Conservation (phyloP, 164 flowering plant species). For the Aristolochia fimbriata region DNA sequence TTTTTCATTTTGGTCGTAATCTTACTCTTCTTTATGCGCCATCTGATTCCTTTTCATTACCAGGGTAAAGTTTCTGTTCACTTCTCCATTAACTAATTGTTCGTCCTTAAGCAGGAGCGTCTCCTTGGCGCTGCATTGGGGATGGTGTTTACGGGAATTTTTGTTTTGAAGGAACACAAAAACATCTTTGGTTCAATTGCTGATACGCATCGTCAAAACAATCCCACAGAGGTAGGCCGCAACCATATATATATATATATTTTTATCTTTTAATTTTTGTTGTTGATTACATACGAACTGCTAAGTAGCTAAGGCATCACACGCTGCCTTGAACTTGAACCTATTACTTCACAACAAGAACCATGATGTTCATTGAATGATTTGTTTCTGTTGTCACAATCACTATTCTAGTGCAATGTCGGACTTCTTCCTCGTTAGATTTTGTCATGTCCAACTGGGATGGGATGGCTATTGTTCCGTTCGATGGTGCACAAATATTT, state of each 20-base stretch:
- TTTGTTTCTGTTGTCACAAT: no score
- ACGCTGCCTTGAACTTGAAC: background rate
- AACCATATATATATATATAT: background rate
- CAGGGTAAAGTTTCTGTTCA: background rate
- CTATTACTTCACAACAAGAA: background rate
- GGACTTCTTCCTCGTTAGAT: no score
- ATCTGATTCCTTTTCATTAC: background rate
- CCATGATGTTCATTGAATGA: no score
- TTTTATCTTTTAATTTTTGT: background rate
- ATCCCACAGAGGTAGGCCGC: conserved; percentile 25
- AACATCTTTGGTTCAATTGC: conserved; percentile 39
- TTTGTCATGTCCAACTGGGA: no score
- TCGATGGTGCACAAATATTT: no score
- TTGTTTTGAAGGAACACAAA: conserved; percentile 55
- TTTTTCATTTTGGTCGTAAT: background rate
- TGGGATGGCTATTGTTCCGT: no score
- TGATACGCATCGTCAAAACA: conserved; percentile 11
- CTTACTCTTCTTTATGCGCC: no score
- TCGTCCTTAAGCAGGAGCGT: conserved; percentile 50
- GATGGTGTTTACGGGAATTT: conserved; percentile 28
- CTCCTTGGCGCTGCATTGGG: conserved; percentile 74
- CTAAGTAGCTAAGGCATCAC: background rate
- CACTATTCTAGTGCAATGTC: no score
- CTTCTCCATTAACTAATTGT: background rate
- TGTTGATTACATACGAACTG: background rate